Evolutionary conservation across 805 yeast species (phyloP).

Genomic region (Gaillardinia entomophila): DNA sequence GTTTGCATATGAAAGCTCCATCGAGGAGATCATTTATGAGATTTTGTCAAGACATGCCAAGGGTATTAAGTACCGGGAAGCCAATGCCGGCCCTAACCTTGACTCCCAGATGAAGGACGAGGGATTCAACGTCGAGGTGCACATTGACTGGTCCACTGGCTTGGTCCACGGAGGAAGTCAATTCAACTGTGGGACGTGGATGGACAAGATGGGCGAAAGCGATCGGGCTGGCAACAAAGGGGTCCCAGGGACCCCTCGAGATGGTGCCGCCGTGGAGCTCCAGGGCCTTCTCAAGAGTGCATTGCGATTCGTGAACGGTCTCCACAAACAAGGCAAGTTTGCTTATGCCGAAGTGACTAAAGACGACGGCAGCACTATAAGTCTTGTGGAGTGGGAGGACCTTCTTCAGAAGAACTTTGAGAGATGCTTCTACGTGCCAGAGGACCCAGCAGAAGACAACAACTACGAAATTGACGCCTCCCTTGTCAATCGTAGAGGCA

Average conservation of each 20-base stretch:
- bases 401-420: constrained; percentile 73
- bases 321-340: constrained; percentile 52
- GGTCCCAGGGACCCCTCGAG: constrained; percentile 96
- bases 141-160: constrained; percentile 87
- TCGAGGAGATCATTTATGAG: constrained; percentile 77
- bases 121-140: constrained; percentile 80
- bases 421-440: constrained; percentile 70
- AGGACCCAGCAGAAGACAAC: constrained; percentile 52
- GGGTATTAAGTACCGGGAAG: constrained; percentile 86
- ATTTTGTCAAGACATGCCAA: constrained; percentile 81
- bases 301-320: constrained; percentile 67
- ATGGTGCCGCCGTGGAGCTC: constrained; percentile 93
- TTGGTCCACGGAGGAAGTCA: constrained; percentile 88
- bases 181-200: constrained; percentile 96
- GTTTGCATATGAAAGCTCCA: constrained; percentile 61
- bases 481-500: constrained; percentile 84
- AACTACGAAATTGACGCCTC: constrained; percentile 55
- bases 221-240: constrained; percentile 77
- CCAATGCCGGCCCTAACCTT: constrained; percentile 84
- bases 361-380: constrained; percentile 50
- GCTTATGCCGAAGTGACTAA: constrained; percentile 51
- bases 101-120: constrained; percentile 91
- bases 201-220: constrained; percentile 99
- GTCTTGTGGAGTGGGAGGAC: constrained; percentile 67
- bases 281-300: constrained; percentile 83